A percentile compares a stretch with the other conserved stretches of the same genome.
Evolutionary conservation across 768 basidiomycete genomes (phyloP).

Genomic region (Panaeolus cyanescens): DNA sequence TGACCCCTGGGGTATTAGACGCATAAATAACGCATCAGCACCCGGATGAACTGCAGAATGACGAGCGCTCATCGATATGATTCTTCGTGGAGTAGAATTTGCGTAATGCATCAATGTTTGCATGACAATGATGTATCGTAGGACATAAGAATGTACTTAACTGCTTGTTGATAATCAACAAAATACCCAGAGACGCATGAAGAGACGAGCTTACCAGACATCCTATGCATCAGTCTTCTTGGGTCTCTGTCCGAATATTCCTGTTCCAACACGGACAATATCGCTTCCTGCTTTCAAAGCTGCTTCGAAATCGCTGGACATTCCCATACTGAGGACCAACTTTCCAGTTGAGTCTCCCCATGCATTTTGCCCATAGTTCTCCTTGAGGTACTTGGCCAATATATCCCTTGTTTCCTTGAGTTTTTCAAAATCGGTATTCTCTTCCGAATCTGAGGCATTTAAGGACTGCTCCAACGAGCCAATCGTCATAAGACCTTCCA

Average conservation of each 20-base stretch:
- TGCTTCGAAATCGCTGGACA: conserved; percentile 93
- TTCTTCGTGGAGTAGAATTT: neutral
- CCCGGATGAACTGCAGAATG: conserved; percentile 10
- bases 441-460: conserved; percentile 41
- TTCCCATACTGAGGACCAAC: conserved; percentile 87
- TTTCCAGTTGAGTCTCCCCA: conserved; percentile 53
- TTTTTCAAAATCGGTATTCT: conserved; percentile 72
- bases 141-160: neutral
- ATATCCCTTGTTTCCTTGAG: conserved; percentile 65
- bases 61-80: neutral
- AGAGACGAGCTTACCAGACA: neutral
- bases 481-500: conserved; percentile 96
- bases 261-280: conserved; percentile 88
- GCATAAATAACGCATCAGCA: conserved; percentile 20
- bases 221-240: conserved; percentile 39
- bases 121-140: neutral
- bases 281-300: conserved; percentile 85
- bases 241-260: conserved; percentile 79
- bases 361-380: conserved; percentile 21
- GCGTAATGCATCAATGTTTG: neutral
- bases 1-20: neutral
- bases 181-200: neutral
- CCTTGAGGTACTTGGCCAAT: conserved; percentile 48
- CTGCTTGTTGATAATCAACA: neutral
- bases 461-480: conserved; percentile 80